phyloP scores from a whole-genome alignment of 2,329 filamentous ascomycete species.

The Epichloe sylvatica region DNA sequence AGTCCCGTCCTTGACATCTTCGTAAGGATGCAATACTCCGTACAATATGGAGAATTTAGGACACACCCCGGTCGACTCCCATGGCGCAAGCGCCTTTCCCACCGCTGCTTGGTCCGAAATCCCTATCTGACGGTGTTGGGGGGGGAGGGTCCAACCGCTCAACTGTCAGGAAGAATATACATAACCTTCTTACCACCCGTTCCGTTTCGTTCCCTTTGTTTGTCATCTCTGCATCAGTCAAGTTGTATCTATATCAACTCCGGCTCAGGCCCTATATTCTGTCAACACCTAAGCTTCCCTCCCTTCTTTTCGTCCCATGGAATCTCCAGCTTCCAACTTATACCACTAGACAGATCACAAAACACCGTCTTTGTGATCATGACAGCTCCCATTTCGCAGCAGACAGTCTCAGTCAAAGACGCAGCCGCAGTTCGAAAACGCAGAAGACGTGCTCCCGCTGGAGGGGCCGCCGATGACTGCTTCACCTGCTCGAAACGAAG shows the following conservation, averaged over 20 bases:
- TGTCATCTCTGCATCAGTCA: slow-evolving; percentile 4
- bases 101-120: slow-evolving; percentile 1
- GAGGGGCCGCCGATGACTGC: slow-evolving; percentile 86
- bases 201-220: slow-evolving; percentile 4
- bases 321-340: neutral
- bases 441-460: slow-evolving; percentile 74
- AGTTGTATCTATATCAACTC: neutral
- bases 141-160: neutral
- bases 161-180: slow-evolving; percentile 9
- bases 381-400: slow-evolving; percentile 35
- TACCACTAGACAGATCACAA: neutral
- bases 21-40: neutral
- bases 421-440: slow-evolving; percentile 49
- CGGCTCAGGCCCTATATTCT: neutral
- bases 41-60: slow-evolving; percentile 5
- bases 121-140: slow-evolving; percentile 3
- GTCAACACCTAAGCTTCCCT: too few species aligned
- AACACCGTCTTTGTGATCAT: slow-evolving; percentile 18
- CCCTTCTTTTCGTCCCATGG: neutral
- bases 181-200: slow-evolving; percentile 12
- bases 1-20: neutral
- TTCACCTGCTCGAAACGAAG: slow-evolving; percentile 80
- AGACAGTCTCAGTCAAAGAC: slow-evolving; percentile 33
- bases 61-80: slow-evolving; percentile 4
- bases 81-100: slow-evolving; percentile 2